A percentile compares a stretch with the other conserved stretches of the same genome.
These are phyloP conservation scores for Rhododendron ferrugineum DNA, from an alignment of 148 eudicot species.

Conservation along the genomic window DNA sequence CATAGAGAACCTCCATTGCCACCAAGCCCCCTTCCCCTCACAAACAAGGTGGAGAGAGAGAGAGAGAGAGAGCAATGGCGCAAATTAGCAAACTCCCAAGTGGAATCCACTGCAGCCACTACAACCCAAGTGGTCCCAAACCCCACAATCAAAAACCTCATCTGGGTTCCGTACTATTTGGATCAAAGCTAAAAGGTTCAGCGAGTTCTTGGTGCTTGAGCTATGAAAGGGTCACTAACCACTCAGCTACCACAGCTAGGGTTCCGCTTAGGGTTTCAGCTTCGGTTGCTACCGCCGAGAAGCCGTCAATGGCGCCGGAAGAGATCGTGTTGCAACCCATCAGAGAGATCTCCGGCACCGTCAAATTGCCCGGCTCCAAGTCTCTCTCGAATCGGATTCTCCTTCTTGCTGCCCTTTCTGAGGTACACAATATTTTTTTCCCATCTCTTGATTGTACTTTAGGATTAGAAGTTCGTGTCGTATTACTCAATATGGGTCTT, in stretches of 20 bases:
- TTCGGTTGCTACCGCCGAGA: constrained; percentile 62
- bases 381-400: constrained; percentile 40
- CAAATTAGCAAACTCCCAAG: constrained; percentile 47
- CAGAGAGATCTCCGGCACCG: constrained; percentile 79
- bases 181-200: constrained; percentile 34
- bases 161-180: constrained; percentile 18
- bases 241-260: constrained; percentile 12
- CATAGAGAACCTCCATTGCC: neutral
- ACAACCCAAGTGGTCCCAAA: constrained; percentile 23
- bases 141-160: constrained; percentile 29
- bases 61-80: constrained; percentile 35
- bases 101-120: constrained; percentile 26
- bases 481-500: neutral
- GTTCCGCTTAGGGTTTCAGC: constrained; percentile 38
- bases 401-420: constrained; percentile 89
- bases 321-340: constrained; percentile 78
- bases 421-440: constrained; percentile 34
- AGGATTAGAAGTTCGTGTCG: neutral
- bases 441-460: neutral
- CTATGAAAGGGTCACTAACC: constrained; percentile 20
- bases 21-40: neutral
- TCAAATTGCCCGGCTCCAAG: constrained; percentile 90
- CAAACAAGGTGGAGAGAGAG: constrained; percentile 1
- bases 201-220: constrained; percentile 35
- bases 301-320: constrained; percentile 60